Evolutionary conservation across 768 basidiomycete species (phyloP).

Genomic region (Boletus huronensis): DNA sequence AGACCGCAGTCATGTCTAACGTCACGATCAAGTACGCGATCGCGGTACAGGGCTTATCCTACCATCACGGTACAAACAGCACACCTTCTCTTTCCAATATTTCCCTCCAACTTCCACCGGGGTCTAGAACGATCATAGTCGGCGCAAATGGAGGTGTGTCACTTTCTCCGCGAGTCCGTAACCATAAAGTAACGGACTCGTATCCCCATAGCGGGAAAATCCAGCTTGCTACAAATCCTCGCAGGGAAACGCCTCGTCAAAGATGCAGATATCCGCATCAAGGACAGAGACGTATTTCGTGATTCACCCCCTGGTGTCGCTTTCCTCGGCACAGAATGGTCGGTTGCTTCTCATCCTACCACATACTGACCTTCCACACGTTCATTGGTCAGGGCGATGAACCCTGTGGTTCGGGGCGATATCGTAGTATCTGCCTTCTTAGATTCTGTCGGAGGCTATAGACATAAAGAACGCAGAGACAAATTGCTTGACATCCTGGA

Average conservation of each 20-base stretch:
- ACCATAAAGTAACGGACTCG: not conserved
- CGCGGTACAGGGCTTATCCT: conserved; percentile 53
- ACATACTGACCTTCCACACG: not conserved
- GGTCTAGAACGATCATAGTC: conserved; percentile 80
- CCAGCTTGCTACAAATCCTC: conserved; percentile 90
- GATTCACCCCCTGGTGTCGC: conserved; percentile 79
- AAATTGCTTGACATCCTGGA: conserved; percentile 86
- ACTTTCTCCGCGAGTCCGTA: not conserved
- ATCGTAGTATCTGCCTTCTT: conserved; percentile 91
- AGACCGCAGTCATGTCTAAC: not conserved
- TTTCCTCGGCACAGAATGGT: conserved; percentile 95
- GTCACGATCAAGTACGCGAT: conserved; percentile 16
- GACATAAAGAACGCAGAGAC: conserved; percentile 87
- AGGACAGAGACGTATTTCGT: conserved; percentile 85
- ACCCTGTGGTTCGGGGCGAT: conserved; percentile 92
- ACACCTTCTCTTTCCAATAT: conserved; percentile 62
- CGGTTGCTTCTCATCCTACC: conserved; percentile 20
- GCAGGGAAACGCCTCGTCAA: conserved; percentile 86
- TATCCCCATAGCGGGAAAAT: conserved; percentile 71
- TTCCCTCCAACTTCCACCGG: conserved; percentile 61
- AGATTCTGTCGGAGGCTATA: conserved; percentile 96
- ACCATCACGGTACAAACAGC: conserved; percentile 42
- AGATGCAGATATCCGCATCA: conserved; percentile 61
- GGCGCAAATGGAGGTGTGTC: conserved; percentile 90
- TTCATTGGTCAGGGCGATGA: conserved; percentile 75